Base-by-base conservation (phyloP, 495 filamentous ascomycete genomes). In the Aspergillus conjunctus region DNA sequence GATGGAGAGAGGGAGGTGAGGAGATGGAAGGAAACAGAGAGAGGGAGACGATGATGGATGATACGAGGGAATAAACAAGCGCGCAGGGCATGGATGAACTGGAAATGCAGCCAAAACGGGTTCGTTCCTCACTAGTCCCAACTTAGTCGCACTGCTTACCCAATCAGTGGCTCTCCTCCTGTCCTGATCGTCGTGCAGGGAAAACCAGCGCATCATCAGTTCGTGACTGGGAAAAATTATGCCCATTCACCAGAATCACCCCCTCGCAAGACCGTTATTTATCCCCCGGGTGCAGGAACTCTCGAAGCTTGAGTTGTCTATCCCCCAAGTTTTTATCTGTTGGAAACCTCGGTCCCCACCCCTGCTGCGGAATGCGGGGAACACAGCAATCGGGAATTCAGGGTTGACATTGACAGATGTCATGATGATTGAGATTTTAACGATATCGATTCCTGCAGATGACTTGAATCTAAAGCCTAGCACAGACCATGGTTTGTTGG, bases 311-410 rank as follows among this genome's bases (percentile, higher is more conserved):
- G 26, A 26, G 26, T 2, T 26, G 5, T 26, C 26, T 26, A 2
- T 26, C 26, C 5, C 5, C 26, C 26, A 26, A 26, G 2, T 2
- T 26, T 26, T 26, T 5, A 5, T 5, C 26, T 26, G 26, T 26
- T 26, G 26, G 5, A 2, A 26, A 26, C 26, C 5, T 2, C 26
- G 5, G 5, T 26, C 5, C 26, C 26, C 33, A 14, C 7, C 15
- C 51, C 26, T 53, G 26, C 55, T 51, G 14, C 55, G 61, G 61
- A 63, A 55, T 59, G 60, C 33, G 56, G 56, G 61, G 50, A 30
- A 21, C 21, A 44, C 56, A 59, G 41, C 18, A 18, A 15, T 17
- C 52, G 26, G 26, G 5, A 26, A 26, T 55, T 14, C 26, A 18
- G 10, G 26, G 7, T 7, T 26, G 15, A 15, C 30, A 8, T 15